A percentile compares a stretch with the other conserved stretches of the same genome.
These are phyloP conservation scores for Monosporascus sp. DNA, from an alignment of 2,329 filamentous ascomycete genomes.

Conservation along the genomic window DNA sequence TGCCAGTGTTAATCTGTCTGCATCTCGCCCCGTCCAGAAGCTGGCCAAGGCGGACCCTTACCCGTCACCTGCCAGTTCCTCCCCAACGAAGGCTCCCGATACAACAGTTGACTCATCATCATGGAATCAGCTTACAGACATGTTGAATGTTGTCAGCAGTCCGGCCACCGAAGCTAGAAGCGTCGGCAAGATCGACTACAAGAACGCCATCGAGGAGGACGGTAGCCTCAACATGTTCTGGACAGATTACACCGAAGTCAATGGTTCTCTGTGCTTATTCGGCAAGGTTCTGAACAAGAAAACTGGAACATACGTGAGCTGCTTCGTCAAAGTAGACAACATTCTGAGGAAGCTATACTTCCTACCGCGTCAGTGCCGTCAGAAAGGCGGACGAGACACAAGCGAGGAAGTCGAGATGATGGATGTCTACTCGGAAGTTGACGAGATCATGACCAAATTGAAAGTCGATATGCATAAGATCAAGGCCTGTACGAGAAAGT, in stretches of 20 bases:
- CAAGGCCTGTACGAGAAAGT: constrained; percentile 84
- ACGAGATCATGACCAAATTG: constrained; percentile 79
- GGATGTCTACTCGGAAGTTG: constrained; percentile 87
- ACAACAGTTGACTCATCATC: constrained; percentile 69
- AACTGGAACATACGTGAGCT: constrained; percentile 74
- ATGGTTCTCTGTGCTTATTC: constrained; percentile 87
- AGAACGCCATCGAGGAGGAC: constrained; percentile 88
- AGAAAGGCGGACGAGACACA: constrained; percentile 59
- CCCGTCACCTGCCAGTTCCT: constrained; percentile 70
- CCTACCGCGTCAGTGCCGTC: constrained; percentile 65
- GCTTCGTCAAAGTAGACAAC: constrained; percentile 94
- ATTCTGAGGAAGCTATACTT: constrained; percentile 91
- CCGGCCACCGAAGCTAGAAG: constrained; percentile 57
- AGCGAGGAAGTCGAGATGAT: constrained; percentile 77
- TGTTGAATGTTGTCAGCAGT: constrained; percentile 78
- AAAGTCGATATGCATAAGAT: constrained; percentile 88
- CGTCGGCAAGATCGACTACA: constrained; percentile 75
- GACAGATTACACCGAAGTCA: constrained; percentile 92
- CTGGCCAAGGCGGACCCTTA: constrained; percentile 61
- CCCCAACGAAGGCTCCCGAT: constrained; percentile 58
- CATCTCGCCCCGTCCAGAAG: constrained; percentile 72
- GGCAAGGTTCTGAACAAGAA: constrained; percentile 93
- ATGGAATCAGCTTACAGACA: constrained; percentile 84
- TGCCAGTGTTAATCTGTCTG: constrained; percentile 77
- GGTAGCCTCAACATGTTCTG: constrained; percentile 93